Conservation (phyloP, 352 stramenopile genomes). For the Phytophthora palmivora region DNA sequence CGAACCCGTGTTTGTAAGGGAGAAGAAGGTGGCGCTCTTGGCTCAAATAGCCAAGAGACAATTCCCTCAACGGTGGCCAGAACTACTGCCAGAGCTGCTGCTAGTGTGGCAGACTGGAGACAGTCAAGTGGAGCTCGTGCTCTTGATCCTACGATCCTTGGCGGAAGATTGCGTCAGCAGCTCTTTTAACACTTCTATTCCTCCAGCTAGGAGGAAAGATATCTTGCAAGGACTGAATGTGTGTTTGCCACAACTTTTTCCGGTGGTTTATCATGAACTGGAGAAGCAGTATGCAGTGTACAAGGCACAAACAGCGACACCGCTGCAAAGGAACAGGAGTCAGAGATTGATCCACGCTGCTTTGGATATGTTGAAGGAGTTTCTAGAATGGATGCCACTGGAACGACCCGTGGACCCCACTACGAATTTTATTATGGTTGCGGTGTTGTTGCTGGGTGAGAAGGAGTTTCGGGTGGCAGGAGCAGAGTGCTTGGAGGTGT, state of each 20-base stretch:
- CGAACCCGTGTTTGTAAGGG: conserved; percentile 72
- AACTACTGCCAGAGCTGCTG: conserved; percentile 70
- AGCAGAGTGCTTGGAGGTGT: conserved; percentile 78
- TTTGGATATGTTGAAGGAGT: conserved; percentile 81
- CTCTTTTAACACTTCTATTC: conserved; percentile 83
- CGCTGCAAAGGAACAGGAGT: conserved; percentile 37
- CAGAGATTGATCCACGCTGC: conserved; percentile 67
- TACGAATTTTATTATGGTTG: conserved; percentile 73
- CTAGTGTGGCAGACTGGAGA: conserved; percentile 64
- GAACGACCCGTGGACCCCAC: conserved; percentile 58
- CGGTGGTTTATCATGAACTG: conserved; percentile 75
- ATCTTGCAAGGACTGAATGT: conserved; percentile 82
- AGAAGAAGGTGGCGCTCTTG: conserved; percentile 82
- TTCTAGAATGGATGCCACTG: conserved; percentile 85
- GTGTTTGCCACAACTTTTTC: conserved; percentile 72
- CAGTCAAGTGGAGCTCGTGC: conserved; percentile 69
- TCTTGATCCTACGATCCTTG: conserved; percentile 76
- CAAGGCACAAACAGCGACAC: conserved; percentile 25
- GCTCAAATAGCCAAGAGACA: conserved; percentile 80
- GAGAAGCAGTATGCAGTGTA: conserved; percentile 75
- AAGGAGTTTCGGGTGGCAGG: conserved; percentile 58
- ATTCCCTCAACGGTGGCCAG: conserved; percentile 84
- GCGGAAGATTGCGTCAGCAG: conserved; percentile 84
- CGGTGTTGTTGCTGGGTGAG: conserved; percentile 63
- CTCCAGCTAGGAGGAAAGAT: conserved; percentile 74